These are phyloP conservation scores for Acanthamoeba culbertsoni DNA, from an alignment of 208 protist genomes.

Conservation along the genomic window DNA sequence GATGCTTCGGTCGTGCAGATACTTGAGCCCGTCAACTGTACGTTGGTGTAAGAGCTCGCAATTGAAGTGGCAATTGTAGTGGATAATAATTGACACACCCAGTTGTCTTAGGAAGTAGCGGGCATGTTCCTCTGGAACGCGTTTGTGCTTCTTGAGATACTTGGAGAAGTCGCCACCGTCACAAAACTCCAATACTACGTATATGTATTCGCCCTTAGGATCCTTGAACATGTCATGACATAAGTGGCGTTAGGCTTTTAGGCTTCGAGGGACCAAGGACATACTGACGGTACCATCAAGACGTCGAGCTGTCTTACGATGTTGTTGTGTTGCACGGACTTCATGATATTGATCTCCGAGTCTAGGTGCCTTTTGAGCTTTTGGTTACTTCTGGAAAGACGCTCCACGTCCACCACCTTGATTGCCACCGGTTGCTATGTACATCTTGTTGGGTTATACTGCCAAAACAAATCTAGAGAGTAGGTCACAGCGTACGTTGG, in stretches of 20 bases:
- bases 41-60: too few species aligned
- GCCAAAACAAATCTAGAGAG: background rate
- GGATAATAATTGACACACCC: too few species aligned
- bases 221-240: background rate
- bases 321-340: background rate
- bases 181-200: background rate
- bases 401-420: slow-evolving; percentile 54
- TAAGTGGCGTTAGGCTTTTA: background rate
- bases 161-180: slow-evolving; percentile 18
- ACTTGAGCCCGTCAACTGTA: background rate
- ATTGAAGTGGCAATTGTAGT: background rate
- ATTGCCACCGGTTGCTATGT: slow-evolving; percentile 1
- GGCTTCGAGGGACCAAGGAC: background rate
- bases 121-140: background rate
- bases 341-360: slow-evolving; percentile 26
- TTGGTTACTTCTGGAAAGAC: background rate
- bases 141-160: background rate
- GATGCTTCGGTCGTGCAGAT: background rate
- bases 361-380: slow-evolving; percentile 7
- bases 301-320: background rate
- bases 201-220: background rate
- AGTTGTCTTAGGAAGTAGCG: slow-evolving; percentile 12
- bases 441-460: background rate
- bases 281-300: background rate
- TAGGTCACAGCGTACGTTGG: background rate